These are phyloP conservation scores for Myriosclerotinia curreyana DNA, from an alignment of 2,329 filamentous ascomycete species.

Conservation along the genomic window DNA sequence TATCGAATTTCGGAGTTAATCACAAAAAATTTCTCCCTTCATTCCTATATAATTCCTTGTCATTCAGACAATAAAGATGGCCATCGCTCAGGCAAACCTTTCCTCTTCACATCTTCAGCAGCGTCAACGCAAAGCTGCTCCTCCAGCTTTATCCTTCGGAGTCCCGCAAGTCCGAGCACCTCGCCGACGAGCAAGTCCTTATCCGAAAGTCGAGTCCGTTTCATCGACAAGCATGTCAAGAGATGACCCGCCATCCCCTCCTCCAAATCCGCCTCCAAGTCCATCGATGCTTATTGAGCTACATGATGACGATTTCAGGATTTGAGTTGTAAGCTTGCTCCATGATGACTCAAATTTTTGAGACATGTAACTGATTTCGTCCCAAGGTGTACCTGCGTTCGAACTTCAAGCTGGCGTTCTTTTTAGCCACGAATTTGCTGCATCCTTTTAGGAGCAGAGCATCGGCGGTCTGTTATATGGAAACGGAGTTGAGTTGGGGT, in stretches of 20 bases:
- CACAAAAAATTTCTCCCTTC: not conserved
- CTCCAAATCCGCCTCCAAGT: constrained; percentile 43
- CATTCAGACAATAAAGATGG: constrained; percentile 6
- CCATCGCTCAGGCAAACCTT: constrained; percentile 8
- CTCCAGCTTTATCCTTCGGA: not conserved
- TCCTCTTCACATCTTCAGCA: not conserved
- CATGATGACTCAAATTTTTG: not conserved
- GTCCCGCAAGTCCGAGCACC: not conserved
- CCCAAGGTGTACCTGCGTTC: not conserved
- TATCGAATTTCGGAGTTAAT: not conserved
- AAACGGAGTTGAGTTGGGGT: constrained; percentile 3
- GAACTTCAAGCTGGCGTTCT: not conserved
- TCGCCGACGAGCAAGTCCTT: not conserved
- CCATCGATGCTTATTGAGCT: constrained; percentile 31
- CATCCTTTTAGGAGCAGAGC: constrained; percentile 1
- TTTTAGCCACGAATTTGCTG: constrained; percentile 6
- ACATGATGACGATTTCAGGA: constrained; percentile 15
- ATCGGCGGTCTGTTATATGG: not conserved
- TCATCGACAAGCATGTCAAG: constrained; percentile 36
- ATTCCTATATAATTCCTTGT: not conserved
- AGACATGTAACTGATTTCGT: not conserved
- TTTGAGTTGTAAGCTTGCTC: constrained; percentile 22
- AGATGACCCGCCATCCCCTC: constrained; percentile 43
- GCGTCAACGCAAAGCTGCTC: constrained; percentile 5
- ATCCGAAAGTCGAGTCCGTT: not conserved